Evolutionary conservation across 1,139 yeast genomes (phyloP).

Genomic region (Yamadazyma songkhlaensis): DNA sequence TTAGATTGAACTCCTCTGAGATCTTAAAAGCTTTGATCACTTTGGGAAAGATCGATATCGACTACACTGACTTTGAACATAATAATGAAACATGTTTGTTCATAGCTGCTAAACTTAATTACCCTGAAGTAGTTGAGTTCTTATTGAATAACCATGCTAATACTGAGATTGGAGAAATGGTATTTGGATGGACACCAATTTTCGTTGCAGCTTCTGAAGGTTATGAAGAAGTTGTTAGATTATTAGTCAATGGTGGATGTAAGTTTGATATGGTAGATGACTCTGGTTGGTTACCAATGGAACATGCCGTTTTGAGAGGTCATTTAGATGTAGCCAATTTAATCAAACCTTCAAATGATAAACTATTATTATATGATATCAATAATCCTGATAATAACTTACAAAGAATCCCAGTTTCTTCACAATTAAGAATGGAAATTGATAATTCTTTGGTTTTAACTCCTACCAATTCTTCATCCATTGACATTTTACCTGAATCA

Average conservation of each 20-base stretch:
- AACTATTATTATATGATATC: slow-evolving; percentile 36
- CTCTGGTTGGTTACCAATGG: slow-evolving; percentile 97
- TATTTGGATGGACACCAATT: slow-evolving; percentile 95
- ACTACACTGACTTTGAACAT: slow-evolving; percentile 58
- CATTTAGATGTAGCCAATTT: slow-evolving; percentile 69
- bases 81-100: slow-evolving; percentile 79
- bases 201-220: slow-evolving; percentile 94
- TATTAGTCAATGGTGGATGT: slow-evolving; percentile 55
- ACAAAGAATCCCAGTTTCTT: slow-evolving; percentile 25
- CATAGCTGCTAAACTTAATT: slow-evolving; percentile 69
- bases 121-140: slow-evolving; percentile 51
- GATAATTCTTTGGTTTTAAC: slow-evolving; percentile 15
- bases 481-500: slow-evolving; percentile 43
- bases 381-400: slow-evolving; percentile 38
- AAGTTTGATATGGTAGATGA: slow-evolving; percentile 62
- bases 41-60: slow-evolving; percentile 59
- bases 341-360: slow-evolving; percentile 45
- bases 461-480: slow-evolving; percentile 21
- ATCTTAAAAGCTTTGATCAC: slow-evolving; percentile 55
- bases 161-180: slow-evolving; percentile 70
- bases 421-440: slow-evolving; percentile 8
- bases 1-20: slow-evolving; percentile 60
- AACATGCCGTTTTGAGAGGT: slow-evolving; percentile 91
- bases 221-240: slow-evolving; percentile 50
- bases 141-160: slow-evolving; percentile 58